These are phyloP conservation scores for Russula ochroleuca DNA, from an alignment of 768 basidiomycete genomes.

Conservation along the genomic window DNA sequence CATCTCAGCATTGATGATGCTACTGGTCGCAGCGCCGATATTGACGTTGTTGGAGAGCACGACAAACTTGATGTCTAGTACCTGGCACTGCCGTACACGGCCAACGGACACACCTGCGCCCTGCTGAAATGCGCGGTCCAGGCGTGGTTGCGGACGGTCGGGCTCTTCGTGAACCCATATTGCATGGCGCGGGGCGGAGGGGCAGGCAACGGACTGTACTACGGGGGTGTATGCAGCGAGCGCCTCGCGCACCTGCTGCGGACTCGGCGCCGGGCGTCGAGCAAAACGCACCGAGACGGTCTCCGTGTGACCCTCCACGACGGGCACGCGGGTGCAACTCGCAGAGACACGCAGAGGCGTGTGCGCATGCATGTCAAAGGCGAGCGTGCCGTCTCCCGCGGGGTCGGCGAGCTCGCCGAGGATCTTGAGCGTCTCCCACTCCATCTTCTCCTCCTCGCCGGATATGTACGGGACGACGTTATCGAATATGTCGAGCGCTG, in stretches of 20 bases:
- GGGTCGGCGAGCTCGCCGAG: conserved; percentile 70
- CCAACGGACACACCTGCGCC: conserved; percentile 92
- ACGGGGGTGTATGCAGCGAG: conserved; percentile 70
- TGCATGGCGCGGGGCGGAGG: conserved; percentile 78
- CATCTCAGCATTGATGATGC: conserved; percentile 95
- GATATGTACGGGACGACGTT: conserved; percentile 93
- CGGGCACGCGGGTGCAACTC: conserved; percentile 90
- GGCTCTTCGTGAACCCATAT: conserved; percentile 90
- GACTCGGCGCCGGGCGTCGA: conserved; percentile 71
- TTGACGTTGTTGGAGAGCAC: conserved; percentile 90
- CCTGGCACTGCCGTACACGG: conserved; percentile 82
- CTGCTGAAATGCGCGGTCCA: conserved; percentile 85
- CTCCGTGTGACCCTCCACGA: conserved; percentile 92
- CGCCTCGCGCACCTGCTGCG: conserved; percentile 83
- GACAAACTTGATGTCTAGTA: conserved; percentile 95
- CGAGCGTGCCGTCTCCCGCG: conserved; percentile 37
- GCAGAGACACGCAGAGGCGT: conserved; percentile 87
- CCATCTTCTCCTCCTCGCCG: conserved; percentile 96
- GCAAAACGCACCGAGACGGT: conserved; percentile 85
- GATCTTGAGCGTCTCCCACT: conserved; percentile 98
- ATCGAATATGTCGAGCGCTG: conserved; percentile 87
- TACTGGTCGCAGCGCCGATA: conserved; percentile 94
- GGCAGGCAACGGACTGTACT: conserved; percentile 69
- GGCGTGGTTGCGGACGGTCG: conserved; percentile 89
- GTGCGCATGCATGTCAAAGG: conserved; percentile 82